Conservation (phyloP, 176 grass and related monocot genomes). For the Tuctoria greenei region DNA sequence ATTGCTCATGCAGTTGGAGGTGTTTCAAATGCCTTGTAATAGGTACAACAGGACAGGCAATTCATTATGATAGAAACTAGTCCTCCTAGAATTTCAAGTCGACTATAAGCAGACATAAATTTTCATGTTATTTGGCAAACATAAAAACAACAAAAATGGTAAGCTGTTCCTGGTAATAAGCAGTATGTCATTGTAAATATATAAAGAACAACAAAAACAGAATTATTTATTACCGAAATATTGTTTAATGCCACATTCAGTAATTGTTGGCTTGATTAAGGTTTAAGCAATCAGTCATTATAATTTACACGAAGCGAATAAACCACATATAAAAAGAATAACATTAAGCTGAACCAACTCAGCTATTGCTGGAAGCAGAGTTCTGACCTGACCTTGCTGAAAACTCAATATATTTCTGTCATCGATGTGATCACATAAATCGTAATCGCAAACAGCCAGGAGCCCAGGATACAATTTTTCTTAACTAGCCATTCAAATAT, state of each 20-base stretch:
- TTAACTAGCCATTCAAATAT: too few relatives aligned
- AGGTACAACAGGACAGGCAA: background rate
- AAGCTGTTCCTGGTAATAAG: background rate
- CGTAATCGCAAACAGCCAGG: background rate
- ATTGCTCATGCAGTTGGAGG: slow-evolving; percentile 1
- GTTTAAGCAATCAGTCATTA: background rate
- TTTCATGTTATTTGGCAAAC: background rate
- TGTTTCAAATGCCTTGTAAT: background rate
- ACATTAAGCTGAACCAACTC: background rate
- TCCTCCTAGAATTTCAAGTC: background rate
- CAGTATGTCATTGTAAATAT: background rate
- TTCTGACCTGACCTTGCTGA: background rate
- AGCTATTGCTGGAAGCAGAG: background rate
- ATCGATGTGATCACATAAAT: background rate
- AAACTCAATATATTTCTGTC: background rate
- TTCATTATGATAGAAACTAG: background rate
- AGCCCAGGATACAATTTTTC: too few relatives aligned
- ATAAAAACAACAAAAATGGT: slow-evolving; percentile 1
- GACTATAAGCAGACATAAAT: slow-evolving; percentile 5
- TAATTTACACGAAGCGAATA: background rate
- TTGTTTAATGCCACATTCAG: background rate
- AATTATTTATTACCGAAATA: background rate
- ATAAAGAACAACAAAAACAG: background rate
- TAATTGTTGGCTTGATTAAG: background rate
- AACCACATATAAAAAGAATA: background rate